Evolutionary conservation across 176 grass and related monocot species (phyloP).

Genomic region (Triticum monococcum): DNA sequence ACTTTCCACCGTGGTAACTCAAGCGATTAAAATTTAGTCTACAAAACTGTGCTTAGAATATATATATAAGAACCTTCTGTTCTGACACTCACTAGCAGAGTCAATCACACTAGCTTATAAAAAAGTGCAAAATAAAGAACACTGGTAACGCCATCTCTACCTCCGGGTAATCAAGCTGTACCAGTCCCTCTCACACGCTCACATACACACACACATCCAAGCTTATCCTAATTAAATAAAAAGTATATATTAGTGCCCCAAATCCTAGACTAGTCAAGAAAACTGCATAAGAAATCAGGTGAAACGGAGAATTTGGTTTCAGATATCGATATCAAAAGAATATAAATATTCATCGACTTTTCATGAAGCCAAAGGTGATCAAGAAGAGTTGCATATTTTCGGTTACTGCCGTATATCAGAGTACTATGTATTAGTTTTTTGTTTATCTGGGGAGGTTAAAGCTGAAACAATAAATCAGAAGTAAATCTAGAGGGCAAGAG

Average conservation of each 20-base stretch:
- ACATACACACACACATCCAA: background rate
- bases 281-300: background rate
- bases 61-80: constrained; percentile 25
- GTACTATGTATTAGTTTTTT: background rate
- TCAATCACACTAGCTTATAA: constrained; percentile 28
- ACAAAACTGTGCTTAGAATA: constrained; percentile 13
- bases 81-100: constrained; percentile 24
- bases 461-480: background rate
- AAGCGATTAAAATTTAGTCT: constrained; percentile 35
- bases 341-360: constrained; percentile 9
- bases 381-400: background rate
- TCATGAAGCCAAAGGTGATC: background rate
- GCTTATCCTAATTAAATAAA: constrained; percentile 9
- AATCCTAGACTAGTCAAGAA: constrained; percentile 1
- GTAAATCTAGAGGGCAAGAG: background rate
- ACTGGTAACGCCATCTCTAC: constrained; percentile 24
- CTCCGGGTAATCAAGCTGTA: background rate
- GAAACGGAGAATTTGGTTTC: background rate
- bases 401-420: background rate
- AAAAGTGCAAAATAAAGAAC: background rate
- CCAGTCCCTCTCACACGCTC: too few species aligned
- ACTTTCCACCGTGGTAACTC: constrained; percentile 35
- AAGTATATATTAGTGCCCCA: background rate
- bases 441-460: constrained; percentile 22
- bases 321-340: constrained; percentile 7